phyloP scores from a whole-genome alignment of 148 eudicot species.

The Rhododendron mucronatum region DNA sequence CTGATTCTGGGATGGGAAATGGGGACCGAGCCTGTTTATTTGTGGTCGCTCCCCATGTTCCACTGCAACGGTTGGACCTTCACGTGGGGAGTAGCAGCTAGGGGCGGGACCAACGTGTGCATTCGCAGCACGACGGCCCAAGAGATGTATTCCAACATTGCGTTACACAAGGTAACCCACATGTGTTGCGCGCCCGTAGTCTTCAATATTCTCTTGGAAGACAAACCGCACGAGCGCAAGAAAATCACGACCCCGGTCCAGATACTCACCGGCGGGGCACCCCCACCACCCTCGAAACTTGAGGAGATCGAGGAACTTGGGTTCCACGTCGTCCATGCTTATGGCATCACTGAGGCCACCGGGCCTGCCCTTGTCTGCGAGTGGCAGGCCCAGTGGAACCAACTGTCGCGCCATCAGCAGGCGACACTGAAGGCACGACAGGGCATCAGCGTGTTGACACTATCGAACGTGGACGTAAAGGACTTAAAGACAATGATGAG shows the following conservation, averaged over 20 bases:
- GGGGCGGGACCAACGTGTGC: conserved; percentile 92
- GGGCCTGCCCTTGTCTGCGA: conserved; percentile 86
- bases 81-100: conserved; percentile 93
- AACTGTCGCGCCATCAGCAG: conserved; percentile 26
- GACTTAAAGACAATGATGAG: conserved; percentile 39
- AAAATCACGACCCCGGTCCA: conserved; percentile 29
- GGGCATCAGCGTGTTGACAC: conserved; percentile 55
- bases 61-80: conserved; percentile 99
- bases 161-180: conserved; percentile 60
- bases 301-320: conserved; percentile 55
- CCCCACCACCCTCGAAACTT: conserved; percentile 62
- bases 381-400: conserved; percentile 71
- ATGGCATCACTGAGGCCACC: conserved; percentile 84
- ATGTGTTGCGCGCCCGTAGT: conserved; percentile 88
- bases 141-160: conserved; percentile 50
- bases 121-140: conserved; percentile 59
- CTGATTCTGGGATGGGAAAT: conserved; percentile 75
- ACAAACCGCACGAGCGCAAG: conserved; percentile 34
- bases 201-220: conserved; percentile 60
- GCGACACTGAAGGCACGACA: conserved; percentile 65
- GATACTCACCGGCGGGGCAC: conserved; percentile 81
- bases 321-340: conserved; percentile 81
- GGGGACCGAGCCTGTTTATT: conserved; percentile 65
- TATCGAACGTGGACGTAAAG: conserved; percentile 64
- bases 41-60: conserved; percentile 96